phyloP scores from a whole-genome alignment of 2,329 filamentous ascomycete species.

The Verticillium nonalfalfae region DNA sequence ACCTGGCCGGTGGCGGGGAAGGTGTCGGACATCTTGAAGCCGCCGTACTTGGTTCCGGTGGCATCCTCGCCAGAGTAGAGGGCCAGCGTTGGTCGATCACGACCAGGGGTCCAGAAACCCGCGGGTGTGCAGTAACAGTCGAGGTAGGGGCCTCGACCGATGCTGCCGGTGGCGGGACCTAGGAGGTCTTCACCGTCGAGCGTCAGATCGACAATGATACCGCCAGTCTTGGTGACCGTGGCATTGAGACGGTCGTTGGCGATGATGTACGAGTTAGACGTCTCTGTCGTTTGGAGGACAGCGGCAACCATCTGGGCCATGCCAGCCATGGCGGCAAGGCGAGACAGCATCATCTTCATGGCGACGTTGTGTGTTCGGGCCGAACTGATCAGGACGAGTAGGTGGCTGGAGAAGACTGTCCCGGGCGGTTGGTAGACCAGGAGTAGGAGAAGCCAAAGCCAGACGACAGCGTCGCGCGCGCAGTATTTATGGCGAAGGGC shows the following conservation, averaged over 20 bases:
- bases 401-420: background rate
- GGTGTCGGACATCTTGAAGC: constrained; percentile 49
- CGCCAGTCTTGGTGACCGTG: constrained; percentile 27
- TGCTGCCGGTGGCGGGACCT: constrained; percentile 32
- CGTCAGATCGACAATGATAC: constrained; percentile 26
- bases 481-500: background rate
- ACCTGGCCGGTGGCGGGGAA: constrained; percentile 49
- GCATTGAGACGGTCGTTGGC: constrained; percentile 30
- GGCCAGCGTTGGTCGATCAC: constrained; percentile 37
- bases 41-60: constrained; percentile 41
- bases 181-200: constrained; percentile 38
- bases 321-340: background rate
- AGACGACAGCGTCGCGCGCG: background rate
- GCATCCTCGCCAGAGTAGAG: constrained; percentile 45
- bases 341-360: background rate
- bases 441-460: background rate
- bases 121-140: constrained; percentile 54
- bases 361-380: background rate
- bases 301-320: constrained; percentile 12
- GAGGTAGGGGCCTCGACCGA: constrained; percentile 46
- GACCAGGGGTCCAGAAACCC: constrained; percentile 50
- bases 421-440: background rate
- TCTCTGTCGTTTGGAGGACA: constrained; percentile 24
- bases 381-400: background rate
- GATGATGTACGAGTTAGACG: constrained; percentile 24